Percentiles rank a stretch among this genome's conserved stretches.
These are phyloP conservation scores for Annona cherimola DNA, from an alignment of 164 flowering plant species.

Conservation along the genomic window DNA sequence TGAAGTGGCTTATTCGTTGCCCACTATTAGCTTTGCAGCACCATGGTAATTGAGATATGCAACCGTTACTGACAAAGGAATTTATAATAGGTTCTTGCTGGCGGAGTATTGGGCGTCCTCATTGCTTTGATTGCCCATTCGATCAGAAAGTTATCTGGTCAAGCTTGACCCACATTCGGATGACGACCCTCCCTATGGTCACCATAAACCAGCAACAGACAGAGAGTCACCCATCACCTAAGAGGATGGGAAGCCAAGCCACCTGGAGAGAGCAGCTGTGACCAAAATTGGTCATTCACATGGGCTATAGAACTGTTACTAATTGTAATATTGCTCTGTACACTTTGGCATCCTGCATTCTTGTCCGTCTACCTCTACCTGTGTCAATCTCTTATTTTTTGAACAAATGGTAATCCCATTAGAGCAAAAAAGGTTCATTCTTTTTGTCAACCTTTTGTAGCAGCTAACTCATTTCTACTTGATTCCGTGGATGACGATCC, in stretches of 20 bases:
- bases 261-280: background rate
- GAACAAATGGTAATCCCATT: background rate
- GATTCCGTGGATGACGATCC: too few relatives aligned
- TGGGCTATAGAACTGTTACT: background rate
- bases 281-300: background rate
- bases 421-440: background rate
- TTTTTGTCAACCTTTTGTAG: background rate
- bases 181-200: background rate
- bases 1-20: background rate
- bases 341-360: background rate
- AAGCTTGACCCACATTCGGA: conserved; percentile 5
- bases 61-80: background rate
- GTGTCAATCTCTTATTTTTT: background rate
- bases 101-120: conserved; percentile 35
- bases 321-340: background rate
- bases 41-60: background rate
- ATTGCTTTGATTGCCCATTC: conserved; percentile 24
- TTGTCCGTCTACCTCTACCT: background rate
- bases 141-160: conserved; percentile 5
- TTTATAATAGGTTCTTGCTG: conserved; percentile 40
- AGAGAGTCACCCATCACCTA: background rate
- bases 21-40: background rate
- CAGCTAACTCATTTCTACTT: background rate
- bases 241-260: conserved; percentile 4
- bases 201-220: background rate